These are phyloP conservation scores for Plasmodium gonderi DNA, from an alignment of 169 alveolate species.

Conservation along the genomic window DNA sequence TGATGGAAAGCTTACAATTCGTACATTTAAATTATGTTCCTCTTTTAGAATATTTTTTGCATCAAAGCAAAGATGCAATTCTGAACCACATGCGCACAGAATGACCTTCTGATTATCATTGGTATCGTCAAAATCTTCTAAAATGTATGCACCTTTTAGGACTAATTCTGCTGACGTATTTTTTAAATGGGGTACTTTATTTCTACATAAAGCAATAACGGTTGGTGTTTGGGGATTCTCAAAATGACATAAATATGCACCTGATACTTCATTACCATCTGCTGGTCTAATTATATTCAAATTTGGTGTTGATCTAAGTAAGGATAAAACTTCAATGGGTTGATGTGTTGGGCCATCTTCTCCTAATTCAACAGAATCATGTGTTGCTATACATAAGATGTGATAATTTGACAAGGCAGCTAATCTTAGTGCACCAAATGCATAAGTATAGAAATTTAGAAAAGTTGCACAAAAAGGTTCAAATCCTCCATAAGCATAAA, in stretches of 20 bases:
- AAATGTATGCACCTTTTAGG: conserved; percentile 83
- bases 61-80: conserved; percentile 80
- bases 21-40: conserved; percentile 76
- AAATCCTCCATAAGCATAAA: conserved; percentile 82
- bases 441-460: conserved; percentile 83
- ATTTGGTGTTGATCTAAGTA: conserved; percentile 79
- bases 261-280: conserved; percentile 84
- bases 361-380: conserved; percentile 87
- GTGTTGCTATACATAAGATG: conserved; percentile 84
- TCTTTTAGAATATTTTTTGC: conserved; percentile 76
- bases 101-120: conserved; percentile 75
- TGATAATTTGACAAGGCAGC: conserved; percentile 82
- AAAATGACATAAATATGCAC: conserved; percentile 75
- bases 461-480: conserved; percentile 86
- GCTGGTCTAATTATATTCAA: conserved; percentile 84
- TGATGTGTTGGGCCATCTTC: conserved; percentile 91
- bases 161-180: conserved; percentile 78
- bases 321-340: conserved; percentile 84
- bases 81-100: conserved; percentile 82
- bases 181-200: conserved; percentile 77
- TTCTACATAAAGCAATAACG: conserved; percentile 74
- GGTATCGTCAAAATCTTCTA: conserved; percentile 75
- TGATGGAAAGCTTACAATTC: conserved; percentile 86
- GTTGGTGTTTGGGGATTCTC: conserved; percentile 36
- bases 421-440: conserved; percentile 84